Conservation (phyloP, 129 eudicot species). For the Centaurea solstitialis region DNA sequence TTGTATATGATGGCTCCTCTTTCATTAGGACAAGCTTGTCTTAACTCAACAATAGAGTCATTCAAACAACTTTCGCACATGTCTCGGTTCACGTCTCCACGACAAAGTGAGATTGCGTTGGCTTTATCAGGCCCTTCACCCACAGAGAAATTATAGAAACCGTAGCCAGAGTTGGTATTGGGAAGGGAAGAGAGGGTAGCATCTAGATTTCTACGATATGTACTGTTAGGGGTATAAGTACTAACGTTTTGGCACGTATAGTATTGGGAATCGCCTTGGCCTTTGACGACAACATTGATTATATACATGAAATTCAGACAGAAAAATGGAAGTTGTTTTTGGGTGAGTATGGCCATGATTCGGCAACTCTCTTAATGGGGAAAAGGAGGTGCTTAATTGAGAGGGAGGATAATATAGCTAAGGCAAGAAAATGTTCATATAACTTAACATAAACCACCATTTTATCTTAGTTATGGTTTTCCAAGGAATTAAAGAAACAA, state of each 20-base stretch:
- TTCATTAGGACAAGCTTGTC: constrained; percentile 22
- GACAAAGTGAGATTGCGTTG: constrained; percentile 35
- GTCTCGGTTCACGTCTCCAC: constrained; percentile 30
- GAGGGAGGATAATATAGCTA: too few relatives aligned
- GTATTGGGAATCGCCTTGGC: neutral
- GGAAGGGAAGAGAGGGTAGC: constrained; percentile 24
- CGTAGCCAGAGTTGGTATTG: neutral
- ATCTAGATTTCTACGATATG: constrained; percentile 30
- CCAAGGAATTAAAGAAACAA: too few relatives aligned
- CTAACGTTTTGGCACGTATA: neutral
- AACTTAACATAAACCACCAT: too few relatives aligned
- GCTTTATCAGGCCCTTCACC: constrained; percentile 16
- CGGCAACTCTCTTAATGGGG: too few relatives aligned
- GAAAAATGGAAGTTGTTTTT: neutral
- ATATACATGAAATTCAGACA: neutral
- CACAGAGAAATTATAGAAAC: constrained; percentile 22
- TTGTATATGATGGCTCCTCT: constrained; percentile 30
- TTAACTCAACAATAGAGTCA: neutral
- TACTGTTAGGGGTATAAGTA: constrained; percentile 29
- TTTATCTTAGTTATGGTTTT: too few relatives aligned
- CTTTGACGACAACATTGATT: neutral
- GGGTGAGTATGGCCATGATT: neutral
- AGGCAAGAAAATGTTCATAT: too few relatives aligned
- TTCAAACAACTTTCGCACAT: constrained; percentile 31
- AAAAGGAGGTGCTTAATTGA: too few relatives aligned